These are phyloP conservation scores for Pseudognaphalium luteoalbum DNA, from an alignment of 129 eudicot genomes.

Conservation along the genomic window DNA sequence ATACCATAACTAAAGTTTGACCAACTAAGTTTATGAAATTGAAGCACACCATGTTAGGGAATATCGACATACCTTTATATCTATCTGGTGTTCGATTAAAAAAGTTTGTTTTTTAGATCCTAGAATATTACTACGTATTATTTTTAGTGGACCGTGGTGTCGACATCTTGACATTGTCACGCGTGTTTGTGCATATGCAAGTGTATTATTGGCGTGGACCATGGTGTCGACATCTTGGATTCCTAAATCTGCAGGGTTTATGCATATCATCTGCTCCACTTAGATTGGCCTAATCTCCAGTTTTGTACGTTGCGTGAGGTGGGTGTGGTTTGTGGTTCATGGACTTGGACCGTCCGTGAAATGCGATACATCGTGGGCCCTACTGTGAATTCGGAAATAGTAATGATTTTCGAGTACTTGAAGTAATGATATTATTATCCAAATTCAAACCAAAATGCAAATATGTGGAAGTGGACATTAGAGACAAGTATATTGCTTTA, in stretches of 20 bases:
- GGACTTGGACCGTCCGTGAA: background rate
- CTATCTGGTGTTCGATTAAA: background rate
- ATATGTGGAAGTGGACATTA: background rate
- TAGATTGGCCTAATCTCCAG: background rate
- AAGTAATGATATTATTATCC: background rate
- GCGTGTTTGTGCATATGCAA: background rate
- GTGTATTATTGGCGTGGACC: background rate
- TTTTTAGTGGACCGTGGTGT: background rate
- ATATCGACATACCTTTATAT: background rate
- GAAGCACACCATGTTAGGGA: background rate
- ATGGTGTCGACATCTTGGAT: background rate
- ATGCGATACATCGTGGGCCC: background rate
- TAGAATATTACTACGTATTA: background rate
- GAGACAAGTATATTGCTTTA: slow-evolving; percentile 17
- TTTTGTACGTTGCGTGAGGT: background rate
- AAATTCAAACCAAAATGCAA: background rate
- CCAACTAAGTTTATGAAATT: background rate
- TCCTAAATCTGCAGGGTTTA: background rate
- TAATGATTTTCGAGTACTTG: background rate
- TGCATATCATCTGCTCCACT: background rate
- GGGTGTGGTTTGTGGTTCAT: background rate
- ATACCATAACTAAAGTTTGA: background rate
- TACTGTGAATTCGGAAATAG: background rate
- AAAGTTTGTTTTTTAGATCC: background rate
- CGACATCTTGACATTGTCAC: background rate